Base-by-base conservation (phyloP, 2,329 filamentous ascomycete genomes). In the Fusarium secorum region DNA sequence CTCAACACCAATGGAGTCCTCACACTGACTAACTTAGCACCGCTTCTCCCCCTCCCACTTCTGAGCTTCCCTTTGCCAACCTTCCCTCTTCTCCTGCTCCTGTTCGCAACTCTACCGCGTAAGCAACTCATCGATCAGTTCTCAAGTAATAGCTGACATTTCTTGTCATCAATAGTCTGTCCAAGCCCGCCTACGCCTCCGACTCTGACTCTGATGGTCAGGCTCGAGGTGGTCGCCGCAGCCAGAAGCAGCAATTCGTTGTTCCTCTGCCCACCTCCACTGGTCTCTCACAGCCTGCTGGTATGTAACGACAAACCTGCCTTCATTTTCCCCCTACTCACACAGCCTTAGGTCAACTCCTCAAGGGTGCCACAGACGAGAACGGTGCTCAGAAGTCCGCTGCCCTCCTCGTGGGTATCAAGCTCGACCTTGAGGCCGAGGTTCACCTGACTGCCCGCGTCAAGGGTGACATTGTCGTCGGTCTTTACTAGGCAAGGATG, bases 371-470 rank as follows among this genome's bases (percentile, higher is more conserved):
- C 18, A 84, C 85, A 35, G 86, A 89, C 66, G 85, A 87, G 33
- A 80, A 89, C 58, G 87, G 88, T 65, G 85, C 87, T 73, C 81
- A 86, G 64, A 90, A 88, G 79, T 79, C 85, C 42, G 86, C 88
- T 8, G 87, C 86, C 4, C 81, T 90, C 45, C 82, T 89, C 73
- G 82, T 90, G 39, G 88, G 88, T 60, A 89, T 90, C 81, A 89
- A 90, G 82, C 82, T 90, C 38, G 88, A 90, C 75, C 79, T 90
- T 24, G 88, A 90, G 77, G 88, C 88, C 18, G 88, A 90, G 76
- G 86, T 90, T 45, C 87, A 90, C 76, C 79, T 90, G 69, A 90
- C 87, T 22, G 88, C 88, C 52, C 79, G 88, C 55, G 83, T 90
- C 66, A 83, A 87, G 49, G 88, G 88, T 83, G 88, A 90, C 76